A percentile compares a stretch with the other conserved stretches of the same genome.
Conservation (phyloP, 176 grass and related monocot species). For the Oryza glumipatula region DNA sequence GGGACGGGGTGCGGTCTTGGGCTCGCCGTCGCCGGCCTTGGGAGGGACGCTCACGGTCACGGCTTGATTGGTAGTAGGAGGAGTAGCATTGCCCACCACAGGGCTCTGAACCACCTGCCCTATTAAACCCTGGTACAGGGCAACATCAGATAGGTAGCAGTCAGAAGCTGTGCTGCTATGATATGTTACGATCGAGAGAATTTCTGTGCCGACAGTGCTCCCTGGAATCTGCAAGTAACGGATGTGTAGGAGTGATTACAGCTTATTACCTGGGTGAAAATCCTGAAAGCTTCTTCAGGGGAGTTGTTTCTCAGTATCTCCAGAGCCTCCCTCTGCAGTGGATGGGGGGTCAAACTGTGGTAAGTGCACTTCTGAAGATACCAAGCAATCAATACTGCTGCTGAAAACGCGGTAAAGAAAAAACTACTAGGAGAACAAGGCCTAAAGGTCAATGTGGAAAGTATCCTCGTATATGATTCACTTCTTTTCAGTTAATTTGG, state of each 20-base stretch:
- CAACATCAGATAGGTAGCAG: background rate
- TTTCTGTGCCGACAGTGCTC: background rate
- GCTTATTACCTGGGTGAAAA: conserved; percentile 41
- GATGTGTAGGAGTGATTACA: background rate
- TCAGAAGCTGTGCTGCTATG: background rate
- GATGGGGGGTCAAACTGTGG: conserved; percentile 13
- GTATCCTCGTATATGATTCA: background rate
- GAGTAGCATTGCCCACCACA: background rate
- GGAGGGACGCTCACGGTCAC: background rate
- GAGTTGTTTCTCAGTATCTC: conserved; percentile 39
- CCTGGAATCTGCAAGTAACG: background rate
- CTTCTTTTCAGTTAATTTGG: background rate
- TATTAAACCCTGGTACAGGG: background rate
- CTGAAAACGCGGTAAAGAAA: background rate
- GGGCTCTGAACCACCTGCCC: background rate
- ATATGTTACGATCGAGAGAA: background rate
- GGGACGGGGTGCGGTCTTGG: background rate
- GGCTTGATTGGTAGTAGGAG: background rate
- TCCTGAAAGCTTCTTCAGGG: conserved; percentile 39
- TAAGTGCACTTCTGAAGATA: conserved; percentile 15
- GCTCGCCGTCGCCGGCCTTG: background rate
- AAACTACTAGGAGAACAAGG: too few relatives aligned
- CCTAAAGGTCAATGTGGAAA: background rate
- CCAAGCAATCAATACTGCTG: background rate
- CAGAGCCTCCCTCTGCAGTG: conserved; percentile 47